A percentile compares a stretch with the other conserved stretches of the same genome.
Evolutionary conservation across 768 basidiomycete genomes (phyloP).

Genomic region (Cystofilobasidium capitatum): DNA sequence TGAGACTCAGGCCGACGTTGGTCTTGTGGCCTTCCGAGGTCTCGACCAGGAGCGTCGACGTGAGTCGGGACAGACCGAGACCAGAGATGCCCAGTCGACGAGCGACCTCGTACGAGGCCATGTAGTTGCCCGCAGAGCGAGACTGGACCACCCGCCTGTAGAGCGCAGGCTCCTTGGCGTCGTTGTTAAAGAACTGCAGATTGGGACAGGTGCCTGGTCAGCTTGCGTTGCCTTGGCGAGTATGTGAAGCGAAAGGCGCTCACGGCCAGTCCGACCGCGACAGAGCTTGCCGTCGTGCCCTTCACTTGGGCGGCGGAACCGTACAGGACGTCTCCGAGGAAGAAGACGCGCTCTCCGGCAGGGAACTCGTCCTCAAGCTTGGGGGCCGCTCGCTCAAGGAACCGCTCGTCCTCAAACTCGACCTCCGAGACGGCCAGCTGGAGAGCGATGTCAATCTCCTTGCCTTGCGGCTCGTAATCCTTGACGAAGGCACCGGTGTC

Average conservation of each 20-base stretch:
- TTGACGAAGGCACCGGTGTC: slow-evolving; percentile 88
- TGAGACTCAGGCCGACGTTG: slow-evolving; percentile 87
- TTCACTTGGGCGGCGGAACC: slow-evolving; percentile 90
- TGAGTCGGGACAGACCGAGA: slow-evolving; percentile 76
- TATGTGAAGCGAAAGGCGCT: slow-evolving; percentile 29
- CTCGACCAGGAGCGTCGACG: slow-evolving; percentile 85
- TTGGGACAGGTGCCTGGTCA: no score
- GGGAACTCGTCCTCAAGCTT: slow-evolving; percentile 83
- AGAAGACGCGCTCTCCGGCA: slow-evolving; percentile 81
- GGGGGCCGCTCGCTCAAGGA: slow-evolving; percentile 63
- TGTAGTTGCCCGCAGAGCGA: slow-evolving; percentile 52
- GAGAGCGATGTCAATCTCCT: slow-evolving; percentile 73
- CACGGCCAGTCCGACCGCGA: slow-evolving; percentile 84
- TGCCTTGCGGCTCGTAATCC: slow-evolving; percentile 75
- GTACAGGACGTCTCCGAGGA: slow-evolving; percentile 87
- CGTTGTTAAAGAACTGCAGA: slow-evolving; percentile 72
- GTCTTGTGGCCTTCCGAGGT: slow-evolving; percentile 64
- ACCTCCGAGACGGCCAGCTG: slow-evolving; percentile 78
- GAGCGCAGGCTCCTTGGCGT: slow-evolving; percentile 63
- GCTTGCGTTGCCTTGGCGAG: background rate
- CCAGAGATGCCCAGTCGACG: slow-evolving; percentile 64
- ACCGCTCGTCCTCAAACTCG: slow-evolving; percentile 72
- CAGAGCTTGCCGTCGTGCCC: slow-evolving; percentile 54
- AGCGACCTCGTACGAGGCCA: slow-evolving; percentile 67
- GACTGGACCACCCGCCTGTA: slow-evolving; percentile 60